phyloP scores from a whole-genome alignment of 1,139 yeast genomes.

The Protomyces inouyei region DNA sequence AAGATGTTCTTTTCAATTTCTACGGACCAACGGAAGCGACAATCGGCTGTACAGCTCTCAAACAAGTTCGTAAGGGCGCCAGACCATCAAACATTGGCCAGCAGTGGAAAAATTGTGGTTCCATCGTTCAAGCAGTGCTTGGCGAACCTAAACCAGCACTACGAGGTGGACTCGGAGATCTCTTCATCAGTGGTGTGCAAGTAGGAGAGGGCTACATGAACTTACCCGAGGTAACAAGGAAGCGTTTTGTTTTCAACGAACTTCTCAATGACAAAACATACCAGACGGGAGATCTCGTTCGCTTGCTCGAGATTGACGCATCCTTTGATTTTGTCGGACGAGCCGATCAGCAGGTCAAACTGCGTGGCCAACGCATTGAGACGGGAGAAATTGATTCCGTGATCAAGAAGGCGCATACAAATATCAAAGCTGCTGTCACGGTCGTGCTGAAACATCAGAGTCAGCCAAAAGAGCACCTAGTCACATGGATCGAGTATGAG shows the following conservation, averaged over 20 bases:
- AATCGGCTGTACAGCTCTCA: constrained; percentile 34
- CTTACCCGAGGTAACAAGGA: constrained; percentile 30
- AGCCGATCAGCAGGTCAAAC: constrained; percentile 34
- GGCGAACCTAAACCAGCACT: constrained; percentile 30
- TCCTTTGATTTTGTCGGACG: constrained; percentile 35
- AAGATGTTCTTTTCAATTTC: constrained; percentile 34
- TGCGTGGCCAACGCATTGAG: constrained; percentile 36
- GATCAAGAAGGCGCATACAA: constrained; percentile 20
- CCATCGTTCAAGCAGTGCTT: constrained; percentile 29
- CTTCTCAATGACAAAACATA: constrained; percentile 27
- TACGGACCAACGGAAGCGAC: constrained; percentile 36
- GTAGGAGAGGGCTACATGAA: constrained; percentile 35
- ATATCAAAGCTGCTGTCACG: constrained; percentile 29
- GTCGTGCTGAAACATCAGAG: constrained; percentile 31
- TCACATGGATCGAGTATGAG: constrained; percentile 29
- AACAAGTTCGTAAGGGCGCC: constrained; percentile 31
- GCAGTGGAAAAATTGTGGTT: constrained; percentile 35
- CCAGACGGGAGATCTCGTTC: constrained; percentile 35
- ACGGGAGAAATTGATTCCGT: constrained; percentile 34
- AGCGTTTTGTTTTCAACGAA: constrained; percentile 25
- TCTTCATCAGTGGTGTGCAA: constrained; percentile 33
- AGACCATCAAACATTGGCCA: constrained; percentile 34
- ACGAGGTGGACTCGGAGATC: constrained; percentile 35
- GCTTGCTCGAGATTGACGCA: constrained; percentile 31
- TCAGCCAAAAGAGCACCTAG: constrained; percentile 32